Conservation (phyloP, 371 early-diverging fungal species). For the Lichtheimia ornata region DNA sequence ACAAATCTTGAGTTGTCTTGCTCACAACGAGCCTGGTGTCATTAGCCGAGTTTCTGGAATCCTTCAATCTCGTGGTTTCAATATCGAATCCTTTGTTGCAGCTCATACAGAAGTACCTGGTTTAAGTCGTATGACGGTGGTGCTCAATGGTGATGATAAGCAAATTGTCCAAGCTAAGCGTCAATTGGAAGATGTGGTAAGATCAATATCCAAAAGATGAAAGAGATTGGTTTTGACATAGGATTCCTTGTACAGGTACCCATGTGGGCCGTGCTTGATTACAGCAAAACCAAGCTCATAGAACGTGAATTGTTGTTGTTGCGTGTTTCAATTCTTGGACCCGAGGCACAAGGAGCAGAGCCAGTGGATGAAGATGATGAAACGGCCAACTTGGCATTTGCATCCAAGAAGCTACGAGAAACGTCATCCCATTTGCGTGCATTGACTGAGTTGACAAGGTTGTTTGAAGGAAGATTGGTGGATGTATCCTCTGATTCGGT, state of each 20-base stretch:
- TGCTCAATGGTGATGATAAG: constrained; percentile 79
- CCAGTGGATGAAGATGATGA: constrained; percentile 33
- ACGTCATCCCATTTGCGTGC: constrained; percentile 81
- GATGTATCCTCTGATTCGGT: constrained; percentile 86
- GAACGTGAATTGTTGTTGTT: constrained; percentile 91
- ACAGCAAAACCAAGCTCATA: constrained; percentile 80
- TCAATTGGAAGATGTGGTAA: constrained; percentile 91
- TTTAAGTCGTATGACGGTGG: constrained; percentile 93
- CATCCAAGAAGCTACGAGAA: constrained; percentile 59
- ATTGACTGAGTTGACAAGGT: constrained; percentile 77
- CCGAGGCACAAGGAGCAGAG: constrained; percentile 55
- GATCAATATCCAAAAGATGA: constrained; percentile 5
- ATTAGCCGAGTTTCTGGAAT: constrained; percentile 90
- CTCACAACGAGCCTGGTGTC: constrained; percentile 97
- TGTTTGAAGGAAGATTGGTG: constrained; percentile 89
- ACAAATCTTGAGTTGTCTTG: constrained; percentile 91
- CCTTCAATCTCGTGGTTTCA: constrained; percentile 93
- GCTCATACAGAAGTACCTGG: constrained; percentile 93
- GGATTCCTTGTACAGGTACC: constrained; percentile 63
- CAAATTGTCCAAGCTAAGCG: constrained; percentile 90
- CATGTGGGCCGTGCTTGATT: constrained; percentile 96
- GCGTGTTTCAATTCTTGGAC: constrained; percentile 89
- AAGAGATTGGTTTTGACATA: neutral
- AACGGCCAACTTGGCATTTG: constrained; percentile 21
- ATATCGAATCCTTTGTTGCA: constrained; percentile 95